Evolutionary conservation across 2,329 filamentous ascomycete genomes (phyloP), one percentile per base, ranked within the genome.

Genomic region (Thelonectria rubi): DNA sequence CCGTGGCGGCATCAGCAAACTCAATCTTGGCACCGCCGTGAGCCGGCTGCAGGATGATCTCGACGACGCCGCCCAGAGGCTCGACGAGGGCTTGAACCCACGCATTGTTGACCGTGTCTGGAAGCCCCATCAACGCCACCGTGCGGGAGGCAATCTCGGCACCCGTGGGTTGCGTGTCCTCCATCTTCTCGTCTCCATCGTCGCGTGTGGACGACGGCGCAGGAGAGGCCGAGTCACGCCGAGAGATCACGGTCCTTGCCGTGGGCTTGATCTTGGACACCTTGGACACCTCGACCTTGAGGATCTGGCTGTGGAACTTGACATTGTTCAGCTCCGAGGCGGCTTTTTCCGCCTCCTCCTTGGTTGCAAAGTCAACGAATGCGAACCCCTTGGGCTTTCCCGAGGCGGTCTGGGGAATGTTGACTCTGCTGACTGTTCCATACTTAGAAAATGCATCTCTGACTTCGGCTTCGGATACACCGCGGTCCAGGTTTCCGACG

Each of bases 71-170:
- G 1, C 93, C 93, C 46, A 89, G 84, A 1, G 87, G 84, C 68
- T 93, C 90, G 9, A 91, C 88, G 3, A 96, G 80, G 0, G 88
- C 84, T 46, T 87, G 87, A 56, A 99, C 87, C 30, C 94, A 92
- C 1, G 91, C 88, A 71, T 97, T 92, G 66, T 96, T 97, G 71
- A 98, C 87, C 0, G 94, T 98, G 72, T 98, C 95, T 0, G 95
- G 93, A 1, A 99, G 81, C 64, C 94, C 91, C 78, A 97, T 86
- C 26, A 99, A 81, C 10, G 90, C 90, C 51, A 98, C 84, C 1
- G 92, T 95, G 54, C 93, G 88, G 51, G 88, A 86, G 30, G 81
- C 77, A 18, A 86, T 84, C 15, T 87, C 83, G 6, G 75, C 75
- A 8, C 79, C 76, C 1, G 82, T 80, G 17, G 82, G 80, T 12